phyloP scores from a whole-genome alignment of 2,329 filamentous ascomycete species.

The Talaromyces sp. region DNA sequence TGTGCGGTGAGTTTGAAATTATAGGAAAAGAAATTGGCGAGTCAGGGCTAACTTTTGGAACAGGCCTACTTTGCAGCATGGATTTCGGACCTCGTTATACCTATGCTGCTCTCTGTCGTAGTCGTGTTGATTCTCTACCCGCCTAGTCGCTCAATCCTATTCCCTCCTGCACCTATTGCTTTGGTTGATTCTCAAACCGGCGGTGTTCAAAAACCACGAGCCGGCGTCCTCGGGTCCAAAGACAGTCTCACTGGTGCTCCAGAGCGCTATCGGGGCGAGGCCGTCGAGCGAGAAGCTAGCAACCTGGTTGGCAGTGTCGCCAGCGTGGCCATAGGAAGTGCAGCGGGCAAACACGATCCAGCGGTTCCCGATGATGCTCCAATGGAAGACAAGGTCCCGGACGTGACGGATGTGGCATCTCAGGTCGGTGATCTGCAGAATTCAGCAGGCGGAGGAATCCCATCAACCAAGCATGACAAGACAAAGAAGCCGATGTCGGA shows the following conservation, averaged over 20 bases:
- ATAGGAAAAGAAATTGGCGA: background rate
- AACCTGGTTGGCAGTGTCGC: slow-evolving; percentile 75
- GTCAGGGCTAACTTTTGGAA: background rate
- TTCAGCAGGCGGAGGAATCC: slow-evolving; percentile 51
- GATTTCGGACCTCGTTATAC: slow-evolving; percentile 67
- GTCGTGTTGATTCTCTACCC: slow-evolving; percentile 67
- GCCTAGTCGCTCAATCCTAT: slow-evolving; percentile 59
- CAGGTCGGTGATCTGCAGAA: slow-evolving; percentile 54
- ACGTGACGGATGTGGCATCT: slow-evolving; percentile 57
- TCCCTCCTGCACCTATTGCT: slow-evolving; percentile 73
- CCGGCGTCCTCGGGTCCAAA: slow-evolving; percentile 71
- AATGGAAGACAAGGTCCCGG: slow-evolving; percentile 56
- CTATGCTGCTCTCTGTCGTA: slow-evolving; percentile 56
- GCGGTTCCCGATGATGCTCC: slow-evolving; percentile 54
- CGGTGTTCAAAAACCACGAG: slow-evolving; percentile 71
- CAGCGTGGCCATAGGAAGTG: slow-evolving; percentile 68
- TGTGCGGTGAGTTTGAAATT: slow-evolving; percentile 45
- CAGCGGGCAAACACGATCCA: slow-evolving; percentile 72
- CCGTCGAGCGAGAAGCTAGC: slow-evolving; percentile 76
- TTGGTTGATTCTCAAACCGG: slow-evolving; percentile 68
- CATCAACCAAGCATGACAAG: slow-evolving; percentile 61
- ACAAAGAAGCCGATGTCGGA: slow-evolving; percentile 69
- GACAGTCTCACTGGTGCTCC: slow-evolving; percentile 78
- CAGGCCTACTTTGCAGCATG: slow-evolving; percentile 62
- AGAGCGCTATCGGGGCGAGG: slow-evolving; percentile 78